These are phyloP conservation scores for Colletotrichum siamense DNA, from an alignment of 2,329 filamentous ascomycete species.

Conservation along the genomic window DNA sequence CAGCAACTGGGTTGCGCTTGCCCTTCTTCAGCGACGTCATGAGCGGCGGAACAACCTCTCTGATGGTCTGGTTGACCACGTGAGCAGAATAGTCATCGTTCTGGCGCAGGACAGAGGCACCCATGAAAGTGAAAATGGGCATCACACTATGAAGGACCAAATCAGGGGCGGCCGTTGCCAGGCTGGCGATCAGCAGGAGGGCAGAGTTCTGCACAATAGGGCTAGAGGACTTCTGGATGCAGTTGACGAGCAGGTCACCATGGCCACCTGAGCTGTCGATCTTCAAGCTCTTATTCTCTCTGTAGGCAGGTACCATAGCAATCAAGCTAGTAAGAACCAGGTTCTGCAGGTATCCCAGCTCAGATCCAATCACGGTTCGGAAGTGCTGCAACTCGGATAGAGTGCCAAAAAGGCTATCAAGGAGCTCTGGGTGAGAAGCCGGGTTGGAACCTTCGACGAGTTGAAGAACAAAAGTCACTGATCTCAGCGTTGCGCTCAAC, in stretches of 20 bases:
- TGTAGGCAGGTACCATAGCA: slow-evolving; percentile 81
- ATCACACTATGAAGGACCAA: slow-evolving; percentile 95
- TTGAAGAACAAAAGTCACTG: slow-evolving; percentile 87
- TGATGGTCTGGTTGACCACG: slow-evolving; percentile 94
- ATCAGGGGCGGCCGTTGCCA: slow-evolving; percentile 88
- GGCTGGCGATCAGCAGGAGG: slow-evolving; percentile 82
- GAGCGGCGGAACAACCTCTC: slow-evolving; percentile 90
- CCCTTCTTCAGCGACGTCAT: slow-evolving; percentile 85
- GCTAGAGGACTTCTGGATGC: slow-evolving; percentile 88
- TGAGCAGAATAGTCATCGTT: slow-evolving; percentile 97
- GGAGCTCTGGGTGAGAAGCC: slow-evolving; percentile 75
- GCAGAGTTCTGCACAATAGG: slow-evolving; percentile 94
- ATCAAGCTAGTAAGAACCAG: slow-evolving; percentile 82
- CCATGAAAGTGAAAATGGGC: slow-evolving; percentile 99
- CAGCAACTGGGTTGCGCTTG: slow-evolving; percentile 77
- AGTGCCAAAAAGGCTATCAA: slow-evolving; percentile 80
- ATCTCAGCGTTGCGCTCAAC: slow-evolving; percentile 71
- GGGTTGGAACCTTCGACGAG: slow-evolving; percentile 83
- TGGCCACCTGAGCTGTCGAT: slow-evolving; percentile 83
- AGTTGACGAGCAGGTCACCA: slow-evolving; percentile 90
- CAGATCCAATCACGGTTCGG: slow-evolving; percentile 80
- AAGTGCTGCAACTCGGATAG: slow-evolving; percentile 89
- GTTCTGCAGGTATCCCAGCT: slow-evolving; percentile 89
- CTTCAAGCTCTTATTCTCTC: slow-evolving; percentile 60
- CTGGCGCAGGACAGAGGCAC: slow-evolving; percentile 86